Evolutionary conservation across 345 rosid genomes (phyloP).

Genomic region (Corymbia maculata): DNA sequence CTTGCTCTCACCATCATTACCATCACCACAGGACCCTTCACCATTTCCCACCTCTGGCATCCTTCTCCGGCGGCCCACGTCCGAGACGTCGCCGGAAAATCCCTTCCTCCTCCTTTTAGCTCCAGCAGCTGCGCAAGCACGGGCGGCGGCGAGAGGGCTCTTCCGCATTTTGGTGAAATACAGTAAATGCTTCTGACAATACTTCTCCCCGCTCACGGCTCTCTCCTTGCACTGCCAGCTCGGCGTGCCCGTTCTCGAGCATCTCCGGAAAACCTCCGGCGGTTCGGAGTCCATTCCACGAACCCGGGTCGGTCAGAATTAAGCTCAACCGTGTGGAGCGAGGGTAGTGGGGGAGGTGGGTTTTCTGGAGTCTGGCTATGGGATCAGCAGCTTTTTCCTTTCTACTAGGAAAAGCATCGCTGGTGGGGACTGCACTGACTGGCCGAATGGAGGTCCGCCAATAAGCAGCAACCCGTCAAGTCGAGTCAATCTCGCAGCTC

Average conservation of each 20-base stretch:
- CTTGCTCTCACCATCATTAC: background rate
- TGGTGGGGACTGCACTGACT: background rate
- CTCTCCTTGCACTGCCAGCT: slow-evolving; percentile 1
- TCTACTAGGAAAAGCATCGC: background rate
- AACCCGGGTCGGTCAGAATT: background rate
- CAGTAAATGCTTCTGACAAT: background rate
- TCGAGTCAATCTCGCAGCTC: background rate
- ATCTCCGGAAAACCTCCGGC: background rate
- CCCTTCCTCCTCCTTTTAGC: background rate
- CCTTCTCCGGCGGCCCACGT: background rate
- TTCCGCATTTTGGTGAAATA: background rate
- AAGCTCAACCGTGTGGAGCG: background rate
- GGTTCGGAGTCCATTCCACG: background rate
- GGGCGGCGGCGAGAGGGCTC: background rate
- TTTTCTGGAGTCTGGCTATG: background rate
- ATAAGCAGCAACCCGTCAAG: background rate
- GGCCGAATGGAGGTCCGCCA: background rate
- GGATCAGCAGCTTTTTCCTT: background rate
- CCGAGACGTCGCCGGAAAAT: background rate
- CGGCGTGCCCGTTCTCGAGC: background rate
- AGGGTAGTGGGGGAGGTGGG: background rate
- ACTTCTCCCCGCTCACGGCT: background rate
- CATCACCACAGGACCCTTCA: background rate
- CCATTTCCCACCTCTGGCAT: background rate
- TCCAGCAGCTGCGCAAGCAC: background rate